phyloP scores from a whole-genome alignment of 2,329 filamentous ascomycete genomes.

The Claviceps spartinae region DNA sequence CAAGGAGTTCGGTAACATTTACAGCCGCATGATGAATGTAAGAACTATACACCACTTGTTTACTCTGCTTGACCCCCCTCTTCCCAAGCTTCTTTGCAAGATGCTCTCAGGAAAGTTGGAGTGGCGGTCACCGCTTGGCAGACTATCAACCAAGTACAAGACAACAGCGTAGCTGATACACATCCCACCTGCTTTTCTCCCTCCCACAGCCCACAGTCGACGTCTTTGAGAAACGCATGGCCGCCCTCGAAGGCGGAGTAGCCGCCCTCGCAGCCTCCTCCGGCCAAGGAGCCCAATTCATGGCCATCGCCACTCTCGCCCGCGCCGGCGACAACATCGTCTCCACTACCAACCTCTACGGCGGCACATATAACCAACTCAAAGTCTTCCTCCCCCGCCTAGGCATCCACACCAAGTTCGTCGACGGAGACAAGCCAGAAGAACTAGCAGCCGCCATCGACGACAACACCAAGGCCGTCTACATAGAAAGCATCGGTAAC shows the following conservation, averaged over 20 bases:
- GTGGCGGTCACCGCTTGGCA: too few relatives aligned
- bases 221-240: constrained; percentile 91
- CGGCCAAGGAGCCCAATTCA: constrained; percentile 85
- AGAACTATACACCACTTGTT: constrained; percentile 15
- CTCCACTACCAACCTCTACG: constrained; percentile 80
- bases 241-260: constrained; percentile 85
- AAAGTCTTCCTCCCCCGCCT: constrained; percentile 82
- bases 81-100: not conserved
- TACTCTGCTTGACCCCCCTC: not conserved
- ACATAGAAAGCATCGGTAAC: constrained; percentile 87
- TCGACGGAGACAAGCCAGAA: constrained; percentile 64
- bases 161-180: not conserved
- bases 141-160: not conserved
- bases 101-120: too few relatives aligned
- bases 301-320: constrained; percentile 73
- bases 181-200: not conserved
- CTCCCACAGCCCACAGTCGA: constrained; percentile 69
- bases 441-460: constrained; percentile 76
- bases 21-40: constrained; percentile 91
- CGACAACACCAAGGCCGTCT: constrained; percentile 85
- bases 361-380: constrained; percentile 94
- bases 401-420: constrained; percentile 78
- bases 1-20: constrained; percentile 96
- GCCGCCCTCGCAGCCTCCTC: constrained; percentile 76
- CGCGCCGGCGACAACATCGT: constrained; percentile 87